A percentile compares a stretch with the other conserved stretches of the same genome.
Conservation (phyloP, 73 alveolate species). For the Loxodes magnus region DNA sequence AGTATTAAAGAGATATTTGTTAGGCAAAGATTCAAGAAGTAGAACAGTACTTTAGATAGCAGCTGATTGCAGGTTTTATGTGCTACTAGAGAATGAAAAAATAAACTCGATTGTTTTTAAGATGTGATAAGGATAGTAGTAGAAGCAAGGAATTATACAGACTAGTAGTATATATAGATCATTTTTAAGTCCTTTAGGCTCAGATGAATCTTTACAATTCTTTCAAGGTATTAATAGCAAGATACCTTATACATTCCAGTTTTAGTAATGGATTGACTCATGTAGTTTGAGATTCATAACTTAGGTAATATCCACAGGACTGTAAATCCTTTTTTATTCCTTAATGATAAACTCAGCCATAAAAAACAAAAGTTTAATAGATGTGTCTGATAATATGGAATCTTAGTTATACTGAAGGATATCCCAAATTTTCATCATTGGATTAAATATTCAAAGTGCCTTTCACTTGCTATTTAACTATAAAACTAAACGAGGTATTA, state of each 20-base stretch:
- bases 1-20: background rate
- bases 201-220: background rate
- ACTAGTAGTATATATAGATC: conserved; percentile 1
- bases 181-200: background rate
- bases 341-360: background rate
- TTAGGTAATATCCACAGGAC: background rate
- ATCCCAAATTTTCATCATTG: conserved; percentile 1
- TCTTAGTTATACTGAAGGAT: background rate
- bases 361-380: background rate
- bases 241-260: background rate
- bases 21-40: background rate
- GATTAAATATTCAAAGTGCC: background rate
- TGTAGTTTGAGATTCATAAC: conserved; percentile 3
- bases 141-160: background rate
- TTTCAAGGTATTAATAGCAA: background rate
- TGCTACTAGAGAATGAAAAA: background rate
- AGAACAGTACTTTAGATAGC: background rate
- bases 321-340: background rate
- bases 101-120: conserved; percentile 3
- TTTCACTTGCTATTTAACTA: background rate
- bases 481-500: conserved; percentile 1
- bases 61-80: background rate
- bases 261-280: background rate
- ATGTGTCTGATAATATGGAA: background rate
- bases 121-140: background rate